Evolutionary conservation across 2,329 filamentous ascomycete genomes (phyloP).

Genomic region (Aspergillus sp.): DNA sequence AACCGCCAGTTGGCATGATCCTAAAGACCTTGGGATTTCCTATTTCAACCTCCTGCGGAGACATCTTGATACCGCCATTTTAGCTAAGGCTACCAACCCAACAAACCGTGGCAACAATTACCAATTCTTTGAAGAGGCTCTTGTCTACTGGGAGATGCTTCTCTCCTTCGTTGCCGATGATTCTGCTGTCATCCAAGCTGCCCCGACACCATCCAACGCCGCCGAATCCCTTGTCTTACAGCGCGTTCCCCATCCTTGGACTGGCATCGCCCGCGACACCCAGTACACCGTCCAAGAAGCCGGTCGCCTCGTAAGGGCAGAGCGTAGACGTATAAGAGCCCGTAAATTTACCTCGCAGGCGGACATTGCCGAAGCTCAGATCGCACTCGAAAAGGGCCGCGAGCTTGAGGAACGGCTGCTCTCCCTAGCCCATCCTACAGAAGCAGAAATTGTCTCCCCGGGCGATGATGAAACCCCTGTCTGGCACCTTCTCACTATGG

Average conservation of each 20-base stretch:
- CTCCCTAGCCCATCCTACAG: conserved; percentile 46
- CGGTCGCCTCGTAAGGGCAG: conserved; percentile 40
- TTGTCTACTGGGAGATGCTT: conserved; percentile 61
- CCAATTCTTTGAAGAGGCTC: conserved; percentile 56
- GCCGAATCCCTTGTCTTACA: conserved; percentile 33
- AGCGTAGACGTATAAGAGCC: conserved; percentile 35
- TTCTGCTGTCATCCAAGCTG: conserved; percentile 27
- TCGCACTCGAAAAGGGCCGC: conserved; percentile 36
- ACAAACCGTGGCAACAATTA: conserved; percentile 42
- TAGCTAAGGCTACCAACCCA: conserved; percentile 16
- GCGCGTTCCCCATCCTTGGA: conserved; percentile 41
- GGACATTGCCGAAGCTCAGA: conserved; percentile 32
- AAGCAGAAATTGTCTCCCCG: conserved; percentile 50
- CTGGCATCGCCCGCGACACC: conserved; percentile 38
- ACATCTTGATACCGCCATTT: conserved; percentile 44
- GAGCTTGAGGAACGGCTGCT: conserved; percentile 51
- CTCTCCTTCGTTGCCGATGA: conserved; percentile 54
- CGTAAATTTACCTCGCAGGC: conserved; percentile 38
- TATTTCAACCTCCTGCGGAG: conserved; percentile 47
- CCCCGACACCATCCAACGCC: conserved; percentile 15
- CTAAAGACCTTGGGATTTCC: conserved; percentile 54
- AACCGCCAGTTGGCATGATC: conserved; percentile 61
- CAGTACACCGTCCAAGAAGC: conserved; percentile 46
- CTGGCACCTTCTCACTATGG: conserved; percentile 53
- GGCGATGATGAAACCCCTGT: conserved; percentile 55